Evolutionary conservation across 306 rosid species (phyloP), one percentile per base, ranked within the genome.

Genomic region (Styphnolobium japonicum): DNA sequence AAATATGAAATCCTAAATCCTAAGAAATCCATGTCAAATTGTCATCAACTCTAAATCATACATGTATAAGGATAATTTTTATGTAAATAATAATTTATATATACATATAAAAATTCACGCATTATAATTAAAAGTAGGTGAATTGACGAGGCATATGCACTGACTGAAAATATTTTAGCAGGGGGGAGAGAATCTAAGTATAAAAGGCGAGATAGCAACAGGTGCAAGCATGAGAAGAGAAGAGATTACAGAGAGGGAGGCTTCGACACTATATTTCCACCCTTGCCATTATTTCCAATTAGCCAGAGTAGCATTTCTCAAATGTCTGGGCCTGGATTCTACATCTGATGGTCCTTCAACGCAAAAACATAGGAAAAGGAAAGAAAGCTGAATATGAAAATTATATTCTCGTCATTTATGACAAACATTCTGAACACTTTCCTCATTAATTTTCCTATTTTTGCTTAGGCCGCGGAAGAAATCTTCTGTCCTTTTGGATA

Each of bases 291-390:
- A 83, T 86, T 84, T 92, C 58, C 90, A 85, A 71, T 76, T 88
- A 15, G 98, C 94, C 9, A 89, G 83, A 36, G 57, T 85, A 11
- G 97, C 97, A 27, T 91, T 92, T 82, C 97, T 94, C 71, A 94
- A 87, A 71, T 94, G 98, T 82, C 48, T 94, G 21, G 98, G 98
- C 6, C 69, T 94, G 31, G 97, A 92, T 77, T 76, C 88, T 45
- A 31, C 82, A 18, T 62, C 82, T 34, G 97, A 89, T 31, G 18
- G 10, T 22, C 73, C 82, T 57, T 71, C 94, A 40, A 61, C 84
- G 75, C 73, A 63, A 55, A 85, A 27, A 53, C 49, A 23, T 82
- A 88, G 90, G 68, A 90, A 83, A 80, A 75, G 80, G 53, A 73
- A 82, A 84, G 82, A 84, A 70, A 87, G 84, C 57, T 92, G 81